Base-by-base conservation (phyloP, 192 early-diverging fungal species). In the Gryganskiella cystojenkinii region DNA sequence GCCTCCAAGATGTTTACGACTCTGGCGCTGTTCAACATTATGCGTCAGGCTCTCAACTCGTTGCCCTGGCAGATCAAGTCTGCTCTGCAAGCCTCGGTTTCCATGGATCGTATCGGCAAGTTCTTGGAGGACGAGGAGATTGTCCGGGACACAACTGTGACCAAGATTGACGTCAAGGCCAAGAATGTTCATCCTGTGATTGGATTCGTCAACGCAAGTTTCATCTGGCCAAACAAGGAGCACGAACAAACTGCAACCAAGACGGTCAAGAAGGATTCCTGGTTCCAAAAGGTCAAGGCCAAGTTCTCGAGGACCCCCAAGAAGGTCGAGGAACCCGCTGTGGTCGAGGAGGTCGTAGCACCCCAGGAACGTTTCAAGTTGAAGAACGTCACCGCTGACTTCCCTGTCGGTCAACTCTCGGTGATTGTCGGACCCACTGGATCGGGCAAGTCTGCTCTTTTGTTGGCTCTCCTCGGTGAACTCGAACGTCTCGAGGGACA, bases 391-490 rank as follows among this genome's bases (percentile, higher is more conserved):
- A 85, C 87, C 66, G 67, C 91, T 27, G 71, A 65, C 5, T 92
- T 98, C 82, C 91, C 92, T 4, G 47, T 65, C n/a, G 87, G 88
- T 24, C 88, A 91, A 47, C 83, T 96, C 3, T 91, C 91, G 11
- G 80, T 96, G 24, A 72, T 99, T 27, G 90, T 88, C 35, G 97
- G 97, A 4, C 84, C 93, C 11, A 97, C 96, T 9, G 97, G 95
- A 3, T 82, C 87, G 30, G 97, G 97, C 27, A 99, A 99, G 76
- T 88, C 91, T 14, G 91, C 90, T 14, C 79, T 99, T 45, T 70
- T 97, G 14, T 57, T 90, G 19, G 92, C 94, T 50, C 86, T 97
- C 27, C 81, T 97, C 9, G 95, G 95, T 17, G 96, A 97, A 82
- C 92, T 95, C 60, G 79, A 83, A 17, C 76, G 80, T 51, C 47